A percentile compares a stretch with the other conserved stretches of the same genome.
These are phyloP conservation scores for Parastagonospora nodorum DNA, from an alignment of 2,329 filamentous ascomycete genomes.

Conservation along the genomic window DNA sequence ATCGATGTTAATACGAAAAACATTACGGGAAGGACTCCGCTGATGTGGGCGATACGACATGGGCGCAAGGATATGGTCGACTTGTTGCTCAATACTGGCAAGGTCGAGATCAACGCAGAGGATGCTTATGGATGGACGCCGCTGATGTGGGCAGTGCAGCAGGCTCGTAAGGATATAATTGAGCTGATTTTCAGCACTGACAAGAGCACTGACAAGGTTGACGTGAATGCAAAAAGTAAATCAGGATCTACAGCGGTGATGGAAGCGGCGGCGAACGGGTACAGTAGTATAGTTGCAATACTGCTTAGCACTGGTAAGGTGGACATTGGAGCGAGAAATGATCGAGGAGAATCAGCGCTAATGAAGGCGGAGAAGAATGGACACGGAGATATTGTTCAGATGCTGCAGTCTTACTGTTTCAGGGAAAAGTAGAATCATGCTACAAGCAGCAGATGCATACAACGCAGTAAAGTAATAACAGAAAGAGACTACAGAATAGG, in stretches of 20 bases:
- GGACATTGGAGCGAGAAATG: background rate
- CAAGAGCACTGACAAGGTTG: background rate
- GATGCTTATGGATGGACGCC: background rate
- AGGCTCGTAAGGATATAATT: background rate
- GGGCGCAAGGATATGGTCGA: background rate
- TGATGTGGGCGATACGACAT: too few relatives aligned
- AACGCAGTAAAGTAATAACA: too few relatives aligned
- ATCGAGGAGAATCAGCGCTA: background rate
- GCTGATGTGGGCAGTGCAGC: background rate
- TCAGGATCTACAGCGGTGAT: background rate
- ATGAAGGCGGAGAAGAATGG: background rate
- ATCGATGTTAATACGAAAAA: conserved; percentile 1
- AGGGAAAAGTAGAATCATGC: too few relatives aligned
- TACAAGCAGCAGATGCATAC: too few relatives aligned
- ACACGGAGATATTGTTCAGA: background rate
- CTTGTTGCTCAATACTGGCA: background rate
- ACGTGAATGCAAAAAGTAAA: background rate
- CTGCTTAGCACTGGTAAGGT: background rate
- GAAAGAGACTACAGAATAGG: too few relatives aligned
- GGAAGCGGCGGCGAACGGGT: background rate
- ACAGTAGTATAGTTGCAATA: background rate
- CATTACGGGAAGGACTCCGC: background rate
- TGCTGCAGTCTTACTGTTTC: too few relatives aligned
- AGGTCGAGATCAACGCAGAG: background rate
- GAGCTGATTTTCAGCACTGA: background rate